Base-by-base conservation (phyloP, 176 grass and related monocot genomes). In the Alloteropsis semialata region DNA sequence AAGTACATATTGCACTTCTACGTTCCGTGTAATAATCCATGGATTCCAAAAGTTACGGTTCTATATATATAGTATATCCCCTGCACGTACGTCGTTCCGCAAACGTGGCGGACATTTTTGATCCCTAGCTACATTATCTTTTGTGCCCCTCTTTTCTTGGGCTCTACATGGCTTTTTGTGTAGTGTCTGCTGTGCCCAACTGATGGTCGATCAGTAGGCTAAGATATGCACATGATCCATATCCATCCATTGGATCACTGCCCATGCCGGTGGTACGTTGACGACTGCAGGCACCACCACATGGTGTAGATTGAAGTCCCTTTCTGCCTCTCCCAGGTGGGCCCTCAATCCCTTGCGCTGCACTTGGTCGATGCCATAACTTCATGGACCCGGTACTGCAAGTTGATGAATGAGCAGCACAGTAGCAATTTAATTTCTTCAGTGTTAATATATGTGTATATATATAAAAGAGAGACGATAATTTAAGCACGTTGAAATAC, bases 271-370 rank as follows among this genome's bases (percentile, higher is more conserved):
- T 27, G 34, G 63, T 79, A 49, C 59, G 19, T 79, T 72, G 30
- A 63, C 80, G 53, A 63, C 25, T 54, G 46, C 61, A 76, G 50
- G 53, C 50, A 41, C 27, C 48, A 78, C 54, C 50, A 9, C 32
- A 69, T 55, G 43, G 75, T 75, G 62, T 68, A 62, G 69, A 81
- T 85, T 89, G 25, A 85, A 76, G 87, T 75, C 76, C 32, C 61
- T 89, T 85, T 85, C 82, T 75, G 76, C 70, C 63, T 69, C 76
- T 75, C 50, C 70, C 72, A 59, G 54, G 24, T 64, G 56, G 80
- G 12, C 32, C 53, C 77, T 61, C 72, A 17, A 29, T 54, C 72
- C 33, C 32, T 50, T 64, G 70, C 81, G 70, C 81, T 34, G 25
- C 79, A 42, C 77, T 80, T 73, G 55, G 10, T 45, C 46, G 21